Base-by-base conservation (phyloP, 257 asterid genomes). In the Scutellaria galericulata region DNA sequence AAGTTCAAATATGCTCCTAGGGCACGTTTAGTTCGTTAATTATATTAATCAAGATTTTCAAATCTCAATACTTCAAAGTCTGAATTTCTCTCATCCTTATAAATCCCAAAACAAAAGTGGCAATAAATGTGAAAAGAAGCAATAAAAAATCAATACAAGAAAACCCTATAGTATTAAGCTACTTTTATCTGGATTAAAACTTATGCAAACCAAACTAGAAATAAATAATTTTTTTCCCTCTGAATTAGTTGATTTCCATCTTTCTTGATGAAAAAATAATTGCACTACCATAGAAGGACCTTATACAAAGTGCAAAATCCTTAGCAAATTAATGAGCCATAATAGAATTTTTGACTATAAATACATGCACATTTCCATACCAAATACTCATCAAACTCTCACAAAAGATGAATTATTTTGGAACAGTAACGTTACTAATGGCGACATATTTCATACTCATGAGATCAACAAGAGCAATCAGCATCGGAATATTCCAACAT, bases 401-500 rank as follows among this genome's bases (percentile, higher is more conserved):
- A 80, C 44, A 12, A 72, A 61, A 59, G 44, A 82, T 72, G 86
- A 56, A 54, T 42, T 15, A 9, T 45, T 1, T 3, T 0, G 20
- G 22, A 9, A 50, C 52, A 22, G 1, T 67, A 42, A 7, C 40
- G 7, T 11, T 75, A 5, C 52, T 80, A 1, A 9, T 41, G 5
- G 37, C 31, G 9, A 63, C 44, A 4, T 31, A 58, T 64, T 45
- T 83, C 31, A 7, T 44, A 11, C n/a, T 59, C 46, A 52, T 48
- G 9, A 10, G 27, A 46, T 45, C 79, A 27, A 39, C 73, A 15
- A 62, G 59, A 24, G 66, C 56, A 1, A 9, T n/a, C 41, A 42
- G 9, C 53, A 48, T 77, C 0, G 80, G 81, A 2, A 56, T 84
- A 0, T 79, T 84, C 66, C 88, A 81, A 57, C 64, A 11, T 1